A percentile compares a stretch with the other conserved stretches of the same genome.
Evolutionary conservation across 306 rosid species (phyloP).

Genomic region (Quillaja saponaria): DNA sequence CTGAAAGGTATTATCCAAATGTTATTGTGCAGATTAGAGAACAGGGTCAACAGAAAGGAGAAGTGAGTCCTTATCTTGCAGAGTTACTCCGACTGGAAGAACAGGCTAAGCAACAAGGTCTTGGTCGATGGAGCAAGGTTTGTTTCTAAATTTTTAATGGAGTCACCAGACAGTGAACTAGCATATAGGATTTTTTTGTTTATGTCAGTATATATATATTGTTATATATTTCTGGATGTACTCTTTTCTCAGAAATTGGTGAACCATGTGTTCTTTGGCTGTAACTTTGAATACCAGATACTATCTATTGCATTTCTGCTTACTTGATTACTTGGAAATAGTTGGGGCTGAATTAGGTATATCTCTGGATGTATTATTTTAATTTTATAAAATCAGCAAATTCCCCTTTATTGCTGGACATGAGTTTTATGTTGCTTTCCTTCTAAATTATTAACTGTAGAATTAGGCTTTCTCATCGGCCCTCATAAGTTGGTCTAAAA

Average conservation of each 20-base stretch:
- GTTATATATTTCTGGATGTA: background rate
- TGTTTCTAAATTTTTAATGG: slow-evolving; percentile 21
- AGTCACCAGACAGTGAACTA: slow-evolving; percentile 7
- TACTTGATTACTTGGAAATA: slow-evolving; percentile 22
- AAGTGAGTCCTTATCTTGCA: slow-evolving; percentile 80
- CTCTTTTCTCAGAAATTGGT: background rate
- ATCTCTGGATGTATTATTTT: background rate
- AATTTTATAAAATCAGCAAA: background rate
- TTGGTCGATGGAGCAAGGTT: slow-evolving; percentile 98
- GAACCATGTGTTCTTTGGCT: slow-evolving; percentile 6
- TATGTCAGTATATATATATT: background rate
- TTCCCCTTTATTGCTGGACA: slow-evolving; percentile 9
- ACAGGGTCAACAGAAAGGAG: slow-evolving; percentile 88
- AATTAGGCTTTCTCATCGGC: slow-evolving; percentile 4
- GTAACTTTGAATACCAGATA: slow-evolving; percentile 9
- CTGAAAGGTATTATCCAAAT: slow-evolving; percentile 21
- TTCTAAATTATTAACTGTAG: slow-evolving; percentile 9
- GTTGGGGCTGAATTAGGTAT: background rate
- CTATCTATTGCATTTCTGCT: background rate
- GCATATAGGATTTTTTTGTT: background rate
- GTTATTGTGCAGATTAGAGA: slow-evolving; percentile 70
- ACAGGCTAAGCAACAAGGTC: slow-evolving; percentile 81
- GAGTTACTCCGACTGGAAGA: slow-evolving; percentile 82
- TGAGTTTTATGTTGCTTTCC: background rate
- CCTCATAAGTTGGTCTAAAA: background rate